Base-by-base conservation (phyloP, 257 asterid genomes). In the Penstemon newberryi region DNA sequence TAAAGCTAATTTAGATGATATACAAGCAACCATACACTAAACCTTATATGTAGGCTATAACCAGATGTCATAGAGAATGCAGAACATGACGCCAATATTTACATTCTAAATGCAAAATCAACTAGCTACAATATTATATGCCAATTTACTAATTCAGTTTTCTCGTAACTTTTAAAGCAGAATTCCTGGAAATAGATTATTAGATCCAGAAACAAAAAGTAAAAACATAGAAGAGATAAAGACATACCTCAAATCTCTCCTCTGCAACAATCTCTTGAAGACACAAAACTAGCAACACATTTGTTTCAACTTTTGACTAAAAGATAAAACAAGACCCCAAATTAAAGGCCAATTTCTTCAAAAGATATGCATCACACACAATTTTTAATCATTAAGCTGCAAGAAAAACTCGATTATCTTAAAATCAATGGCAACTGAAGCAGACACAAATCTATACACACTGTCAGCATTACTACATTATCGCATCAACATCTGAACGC, bases 161-260 rank as follows among this genome's bases (percentile, higher is more conserved):
- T 38, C 19, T 25, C 62, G 11, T 7, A 47, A 50, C 72, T 8
- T 63, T 43, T 33, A 41, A 19, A 70, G 15, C 50, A 37, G 57
- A 70, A 13, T 18, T 2, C 40, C 1, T 47, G 10, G 10, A 51
- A 19, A 12, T 36, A 47, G 5, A 33, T 45, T 43, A 11, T 64
- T 55, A 19, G 9, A 33, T 53, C 42, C 8, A 37, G 15, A 19
- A 5, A 8, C 0, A 4, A 38, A 36, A 15, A 5, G 4, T 5
- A 6, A 56, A 49, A 51, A 33, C 6, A 18, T 33, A 56, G 44
- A 42, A 9, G 8, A 1, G 3, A 25, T 25, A 25, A 52, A 43
- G 8, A 10, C 75, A 56, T 72, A 86, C 97, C 96, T 88, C 87
- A 77, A 90, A 90, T 63, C 88, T 80, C 73, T 90, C 87, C 65